Percentiles rank a stretch among this genome's conserved stretches.
Conservation (phyloP, 2,329 filamentous ascomycete genomes). For the Berkeleyomyces rouxiae region DNA sequence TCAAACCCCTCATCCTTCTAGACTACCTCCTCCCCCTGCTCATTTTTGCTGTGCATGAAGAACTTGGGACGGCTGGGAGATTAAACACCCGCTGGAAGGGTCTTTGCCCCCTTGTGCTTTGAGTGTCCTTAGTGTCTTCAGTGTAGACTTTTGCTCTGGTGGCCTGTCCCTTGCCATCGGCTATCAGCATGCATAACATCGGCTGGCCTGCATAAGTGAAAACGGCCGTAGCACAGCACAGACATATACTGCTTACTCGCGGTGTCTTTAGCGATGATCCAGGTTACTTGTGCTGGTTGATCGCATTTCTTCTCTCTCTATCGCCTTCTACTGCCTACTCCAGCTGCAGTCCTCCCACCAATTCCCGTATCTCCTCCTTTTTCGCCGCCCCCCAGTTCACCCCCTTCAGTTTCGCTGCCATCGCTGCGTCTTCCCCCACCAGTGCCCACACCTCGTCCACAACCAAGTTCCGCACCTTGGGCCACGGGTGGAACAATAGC, state of each 20-base stretch:
- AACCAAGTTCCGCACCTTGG: slow-evolving; percentile 45
- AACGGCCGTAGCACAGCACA: neutral
- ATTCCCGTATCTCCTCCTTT: slow-evolving; percentile 27
- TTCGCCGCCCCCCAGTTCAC: slow-evolving; percentile 42
- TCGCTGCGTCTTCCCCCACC: slow-evolving; percentile 19
- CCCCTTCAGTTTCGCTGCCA: slow-evolving; percentile 27
- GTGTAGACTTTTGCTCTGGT: neutral
- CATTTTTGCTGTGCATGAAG: neutral
- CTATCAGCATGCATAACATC: neutral
- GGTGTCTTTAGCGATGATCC: no score
- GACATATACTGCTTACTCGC: neutral
- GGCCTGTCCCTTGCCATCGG: neutral
- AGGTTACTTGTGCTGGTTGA: neutral
- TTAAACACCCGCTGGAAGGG: neutral
- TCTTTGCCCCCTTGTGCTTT: neutral
- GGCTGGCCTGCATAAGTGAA: neutral
- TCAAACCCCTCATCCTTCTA: neutral
- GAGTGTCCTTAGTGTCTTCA: neutral
- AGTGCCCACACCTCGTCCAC: slow-evolving; percentile 44
- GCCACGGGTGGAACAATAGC: slow-evolving; percentile 70
- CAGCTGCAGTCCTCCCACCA: slow-evolving; percentile 29
- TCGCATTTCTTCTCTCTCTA: neutral
- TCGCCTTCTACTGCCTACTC: slow-evolving; percentile 14
- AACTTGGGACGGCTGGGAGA: neutral
- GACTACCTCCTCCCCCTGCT: neutral